Evolutionary conservation across 805 yeast species (phyloP).

Genomic region (Teunomyces gatunensis): DNA sequence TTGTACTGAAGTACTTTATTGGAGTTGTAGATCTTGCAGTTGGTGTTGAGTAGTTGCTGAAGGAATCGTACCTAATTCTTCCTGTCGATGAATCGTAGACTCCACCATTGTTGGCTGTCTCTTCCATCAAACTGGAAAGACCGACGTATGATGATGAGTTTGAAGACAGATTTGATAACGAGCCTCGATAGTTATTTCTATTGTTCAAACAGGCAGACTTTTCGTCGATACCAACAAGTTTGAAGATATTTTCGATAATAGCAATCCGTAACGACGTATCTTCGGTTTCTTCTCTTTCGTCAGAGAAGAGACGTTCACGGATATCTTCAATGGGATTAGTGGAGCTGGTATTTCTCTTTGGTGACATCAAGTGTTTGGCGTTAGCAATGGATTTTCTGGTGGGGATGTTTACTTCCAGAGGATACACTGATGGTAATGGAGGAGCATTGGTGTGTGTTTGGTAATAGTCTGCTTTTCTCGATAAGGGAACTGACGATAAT

Average conservation of each 20-base stretch:
- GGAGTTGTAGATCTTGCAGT: constrained; percentile 14
- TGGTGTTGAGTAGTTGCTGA: constrained; percentile 7
- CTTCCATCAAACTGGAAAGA: constrained; percentile 20
- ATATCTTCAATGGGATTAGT: constrained; percentile 11
- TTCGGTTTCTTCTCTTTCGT: constrained; percentile 65
- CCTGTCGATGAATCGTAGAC: constrained; percentile 19
- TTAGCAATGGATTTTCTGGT: constrained; percentile 1
- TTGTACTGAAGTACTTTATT: constrained; percentile 31
- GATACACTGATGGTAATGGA: constrained; percentile 3
- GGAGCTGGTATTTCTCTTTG: not conserved
- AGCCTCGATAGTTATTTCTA: not conserved
- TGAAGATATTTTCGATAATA: constrained; percentile 67
- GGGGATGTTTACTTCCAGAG: constrained; percentile 5
- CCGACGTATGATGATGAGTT: constrained; percentile 31
- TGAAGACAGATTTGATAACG: constrained; percentile 15
- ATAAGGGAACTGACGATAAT: constrained; percentile 73
- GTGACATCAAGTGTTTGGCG: constrained; percentile 1
- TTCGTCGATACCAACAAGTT: constrained; percentile 58
- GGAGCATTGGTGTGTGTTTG: constrained; percentile 13
- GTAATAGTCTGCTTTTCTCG: constrained; percentile 38
- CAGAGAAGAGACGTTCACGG: constrained; percentile 44
- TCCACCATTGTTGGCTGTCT: constrained; percentile 5
- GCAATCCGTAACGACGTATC: constrained; percentile 63
- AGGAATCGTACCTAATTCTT: constrained; percentile 10
- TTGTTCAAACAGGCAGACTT: constrained; percentile 5